Evolutionary conservation across 495 filamentous ascomycete genomes (phyloP).

Genomic region (Friedmanniomyces simplex): DNA sequence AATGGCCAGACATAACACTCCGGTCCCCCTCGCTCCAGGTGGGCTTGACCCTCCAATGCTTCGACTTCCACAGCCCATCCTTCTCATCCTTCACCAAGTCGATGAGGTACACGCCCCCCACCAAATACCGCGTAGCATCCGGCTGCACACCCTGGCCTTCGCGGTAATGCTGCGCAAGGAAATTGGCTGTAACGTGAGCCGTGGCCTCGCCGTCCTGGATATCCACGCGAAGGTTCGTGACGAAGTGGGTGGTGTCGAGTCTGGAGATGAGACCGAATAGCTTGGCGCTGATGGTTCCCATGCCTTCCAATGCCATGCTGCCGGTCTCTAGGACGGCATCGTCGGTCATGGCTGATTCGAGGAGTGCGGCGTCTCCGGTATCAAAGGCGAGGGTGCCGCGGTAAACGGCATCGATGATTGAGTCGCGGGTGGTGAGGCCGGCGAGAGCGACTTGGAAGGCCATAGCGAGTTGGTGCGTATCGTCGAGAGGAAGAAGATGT

Average conservation of each 20-base stretch:
- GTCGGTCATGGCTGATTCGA: slow-evolving; percentile 14
- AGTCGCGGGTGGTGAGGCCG: slow-evolving; percentile 15
- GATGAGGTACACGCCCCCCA: slow-evolving; percentile 12
- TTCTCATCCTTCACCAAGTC: slow-evolving; percentile 17
- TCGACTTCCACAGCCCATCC: slow-evolving; percentile 24
- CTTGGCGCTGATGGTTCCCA: background rate
- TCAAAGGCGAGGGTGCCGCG: slow-evolving; percentile 21
- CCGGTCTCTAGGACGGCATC: background rate
- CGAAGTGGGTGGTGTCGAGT: slow-evolving; percentile 17
- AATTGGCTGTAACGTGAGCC: slow-evolving; percentile 17
- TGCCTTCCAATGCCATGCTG: slow-evolving; percentile 1
- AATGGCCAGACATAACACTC: slow-evolving; percentile 8
- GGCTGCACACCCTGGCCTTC: slow-evolving; percentile 15
- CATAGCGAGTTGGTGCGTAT: background rate
- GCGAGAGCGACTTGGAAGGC: slow-evolving; percentile 12
- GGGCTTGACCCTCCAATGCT: slow-evolving; percentile 18
- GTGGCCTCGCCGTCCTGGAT: slow-evolving; percentile 17
- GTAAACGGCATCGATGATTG: slow-evolving; percentile 22
- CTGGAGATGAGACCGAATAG: background rate
- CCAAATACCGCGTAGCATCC: slow-evolving; percentile 13
- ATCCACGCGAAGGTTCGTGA: slow-evolving; percentile 23
- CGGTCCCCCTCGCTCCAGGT: slow-evolving; percentile 20
- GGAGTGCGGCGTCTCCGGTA: slow-evolving; percentile 13
- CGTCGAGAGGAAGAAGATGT: too few species aligned
- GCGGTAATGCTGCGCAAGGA: slow-evolving; percentile 19